Evolutionary conservation across 129 eudicot genomes (phyloP).

Genomic region (Saussurea involucrata): DNA sequence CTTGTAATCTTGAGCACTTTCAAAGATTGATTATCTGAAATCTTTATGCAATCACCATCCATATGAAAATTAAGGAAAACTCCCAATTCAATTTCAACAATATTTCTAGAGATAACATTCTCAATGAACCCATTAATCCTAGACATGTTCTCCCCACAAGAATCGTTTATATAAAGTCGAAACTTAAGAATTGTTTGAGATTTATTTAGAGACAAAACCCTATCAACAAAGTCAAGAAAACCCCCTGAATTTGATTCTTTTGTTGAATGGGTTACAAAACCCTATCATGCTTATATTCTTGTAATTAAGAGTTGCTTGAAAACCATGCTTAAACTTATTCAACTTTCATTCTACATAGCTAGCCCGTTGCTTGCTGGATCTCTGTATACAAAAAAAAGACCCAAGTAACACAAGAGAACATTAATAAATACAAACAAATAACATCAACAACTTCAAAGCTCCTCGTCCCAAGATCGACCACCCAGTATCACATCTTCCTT

Average conservation of each 20-base stretch:
- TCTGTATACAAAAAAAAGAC: too few relatives aligned
- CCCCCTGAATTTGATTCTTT: neutral
- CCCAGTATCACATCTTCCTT: slow-evolving; percentile 26
- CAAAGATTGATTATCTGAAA: slow-evolving; percentile 9
- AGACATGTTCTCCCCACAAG: neutral
- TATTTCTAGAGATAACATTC: slow-evolving; percentile 6
- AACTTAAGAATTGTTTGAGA: slow-evolving; percentile 18
- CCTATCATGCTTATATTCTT: too few relatives aligned
- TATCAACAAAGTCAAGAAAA: slow-evolving; percentile 17
- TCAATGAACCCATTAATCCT: slow-evolving; percentile 19
- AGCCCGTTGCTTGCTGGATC: too few relatives aligned
- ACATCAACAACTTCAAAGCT: too few relatives aligned
- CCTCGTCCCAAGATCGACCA: slow-evolving; percentile 25
- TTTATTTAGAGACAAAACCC: slow-evolving; percentile 18
- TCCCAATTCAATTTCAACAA: slow-evolving; percentile 19
- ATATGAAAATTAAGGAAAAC: neutral
- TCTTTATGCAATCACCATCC: slow-evolving; percentile 6
- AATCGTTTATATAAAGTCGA: slow-evolving; percentile 11
- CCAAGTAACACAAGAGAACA: too few relatives aligned
- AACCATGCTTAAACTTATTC: too few relatives aligned
- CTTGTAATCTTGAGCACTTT: slow-evolving; percentile 22
- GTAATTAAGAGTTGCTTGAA: too few relatives aligned
- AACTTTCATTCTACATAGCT: too few relatives aligned
- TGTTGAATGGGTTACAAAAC: slow-evolving; percentile 13
- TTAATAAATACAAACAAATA: too few relatives aligned